Conservation (phyloP, 371 early-diverging fungal genomes). For the Mucor saturninus region DNA sequence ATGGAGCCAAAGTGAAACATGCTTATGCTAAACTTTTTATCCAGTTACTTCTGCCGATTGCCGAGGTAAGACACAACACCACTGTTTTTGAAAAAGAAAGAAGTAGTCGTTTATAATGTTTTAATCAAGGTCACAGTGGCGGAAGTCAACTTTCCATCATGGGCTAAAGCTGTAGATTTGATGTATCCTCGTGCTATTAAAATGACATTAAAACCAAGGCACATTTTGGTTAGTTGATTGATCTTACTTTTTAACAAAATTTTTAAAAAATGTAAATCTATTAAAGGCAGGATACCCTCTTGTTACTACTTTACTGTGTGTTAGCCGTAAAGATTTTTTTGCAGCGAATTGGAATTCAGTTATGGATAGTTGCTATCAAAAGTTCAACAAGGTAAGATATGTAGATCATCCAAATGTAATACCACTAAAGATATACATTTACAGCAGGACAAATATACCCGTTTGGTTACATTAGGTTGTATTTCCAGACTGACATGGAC, state of each 20-base stretch:
- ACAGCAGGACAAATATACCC: constrained; percentile 70
- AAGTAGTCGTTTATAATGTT: neutral
- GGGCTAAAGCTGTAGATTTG: constrained; percentile 90
- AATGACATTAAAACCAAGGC: constrained; percentile 86
- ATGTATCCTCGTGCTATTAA: constrained; percentile 89
- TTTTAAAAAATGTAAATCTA: neutral
- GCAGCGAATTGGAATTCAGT: constrained; percentile 75
- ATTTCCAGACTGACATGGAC: constrained; percentile 90
- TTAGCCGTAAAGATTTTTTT: constrained; percentile 90
- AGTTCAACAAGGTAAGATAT: constrained; percentile 70
- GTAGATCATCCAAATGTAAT: neutral
- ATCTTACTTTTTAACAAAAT: neutral
- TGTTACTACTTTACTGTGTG: constrained; percentile 85
- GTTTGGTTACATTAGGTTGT: constrained; percentile 77
- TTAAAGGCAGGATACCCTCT: constrained; percentile 78
- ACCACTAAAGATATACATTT: neutral
- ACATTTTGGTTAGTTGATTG: constrained; percentile 47
- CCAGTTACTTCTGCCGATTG: constrained; percentile 89
- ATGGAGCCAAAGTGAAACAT: constrained; percentile 83
- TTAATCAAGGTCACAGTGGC: constrained; percentile 69
- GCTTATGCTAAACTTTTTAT: constrained; percentile 92
- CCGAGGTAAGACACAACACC: constrained; percentile 53
- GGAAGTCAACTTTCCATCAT: constrained; percentile 94
- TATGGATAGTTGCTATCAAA: constrained; percentile 79
- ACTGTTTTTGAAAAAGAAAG: neutral